A percentile compares a stretch with the other conserved stretches of the same genome.
Evolutionary conservation across 2,329 filamentous ascomycete genomes (phyloP).

Genomic region (Exserohilum turcica): DNA sequence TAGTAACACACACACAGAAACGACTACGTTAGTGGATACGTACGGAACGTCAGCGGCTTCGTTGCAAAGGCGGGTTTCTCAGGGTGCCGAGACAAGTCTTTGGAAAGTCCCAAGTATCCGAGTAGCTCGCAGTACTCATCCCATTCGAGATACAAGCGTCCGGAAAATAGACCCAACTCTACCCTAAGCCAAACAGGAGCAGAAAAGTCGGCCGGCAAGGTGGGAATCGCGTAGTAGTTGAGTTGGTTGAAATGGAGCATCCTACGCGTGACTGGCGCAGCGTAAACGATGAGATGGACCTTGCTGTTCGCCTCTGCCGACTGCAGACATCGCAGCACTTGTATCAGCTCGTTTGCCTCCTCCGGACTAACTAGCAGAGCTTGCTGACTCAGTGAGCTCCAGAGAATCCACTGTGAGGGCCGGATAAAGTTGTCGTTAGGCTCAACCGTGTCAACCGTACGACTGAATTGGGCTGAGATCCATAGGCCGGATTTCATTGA

Average conservation of each 20-base stretch:
- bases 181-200: conserved; percentile 60
- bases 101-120: conserved; percentile 31
- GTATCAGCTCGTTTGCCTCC: conserved; percentile 64
- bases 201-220: conserved; percentile 48
- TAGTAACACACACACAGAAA: conserved; percentile 44
- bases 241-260: conserved; percentile 66
- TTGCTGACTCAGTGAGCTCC: conserved; percentile 53
- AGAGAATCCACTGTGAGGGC: conserved; percentile 67
- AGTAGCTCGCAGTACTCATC: conserved; percentile 48
- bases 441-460: conserved; percentile 50
- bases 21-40: conserved; percentile 1
- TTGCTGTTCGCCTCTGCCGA: not conserved
- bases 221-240: conserved; percentile 59
- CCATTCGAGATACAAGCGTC: conserved; percentile 64
- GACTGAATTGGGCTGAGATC: conserved; percentile 56
- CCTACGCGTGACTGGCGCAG: conserved; percentile 63
- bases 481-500: conserved; percentile 38
- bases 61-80: conserved; percentile 22
- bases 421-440: conserved; percentile 54
- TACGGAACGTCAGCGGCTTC: conserved; percentile 38
- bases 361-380: conserved; percentile 67
- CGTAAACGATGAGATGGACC: conserved; percentile 61
- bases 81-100: conserved; percentile 7
- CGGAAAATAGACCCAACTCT: conserved; percentile 65
- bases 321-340: conserved; percentile 43